Base-by-base conservation (phyloP, 1,284 basidiomycete species). In the Fomes fomentarius region DNA sequence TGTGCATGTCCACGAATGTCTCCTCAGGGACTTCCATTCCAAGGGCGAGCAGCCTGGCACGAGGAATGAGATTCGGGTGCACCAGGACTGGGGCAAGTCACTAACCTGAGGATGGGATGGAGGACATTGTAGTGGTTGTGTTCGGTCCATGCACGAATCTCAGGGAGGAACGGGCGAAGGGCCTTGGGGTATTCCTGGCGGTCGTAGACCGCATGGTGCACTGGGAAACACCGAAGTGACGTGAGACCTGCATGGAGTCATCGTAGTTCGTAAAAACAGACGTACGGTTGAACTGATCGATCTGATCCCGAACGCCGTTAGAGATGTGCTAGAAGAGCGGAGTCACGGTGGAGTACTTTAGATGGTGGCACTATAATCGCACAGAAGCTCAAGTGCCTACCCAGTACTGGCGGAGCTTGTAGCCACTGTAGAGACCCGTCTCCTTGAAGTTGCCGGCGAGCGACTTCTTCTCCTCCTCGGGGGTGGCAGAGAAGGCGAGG, bases 231-330 rank as follows among this genome's bases (percentile, higher is more conserved):
- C 3, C 9, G n/a, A n/a, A n/a, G n/a, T n/a, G n/a, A n/a, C n/a
- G n/a, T n/a, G n/a, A n/a, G n/a, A n/a, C n/a, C n/a, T n/a, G n/a
- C n/a, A n/a, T n/a, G n/a, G n/a, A n/a, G n/a, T n/a, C n/a, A n/a
- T n/a, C n/a, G n/a, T n/a, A n/a, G n/a, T n/a, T n/a, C n/a, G n/a
- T n/a, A n/a, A n/a, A n/a, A n/a, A 19, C 8, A 8, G 11, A 47
- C 76, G 52, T 52, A 84, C 85, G 74, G 59, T 80, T 82, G 61
- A 85, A 85, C 51, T 78, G 72, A 56, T 87, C 84, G 9, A 84
- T 59, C 58, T 84, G 79, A 64, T 87, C 85, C 6, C 66, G 73
- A n/a, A 87, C 79, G 3, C 84, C 84, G 14, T 73, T 74, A 42
- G 77, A 75, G 50, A 85, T 79, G 37, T 80, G 76, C 83, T 84